Percentiles rank a stretch among this genome's conserved stretches.
Evolutionary conservation across 2,329 filamentous ascomycete genomes (phyloP).

Genomic region (Gaeumannomyces tritici): DNA sequence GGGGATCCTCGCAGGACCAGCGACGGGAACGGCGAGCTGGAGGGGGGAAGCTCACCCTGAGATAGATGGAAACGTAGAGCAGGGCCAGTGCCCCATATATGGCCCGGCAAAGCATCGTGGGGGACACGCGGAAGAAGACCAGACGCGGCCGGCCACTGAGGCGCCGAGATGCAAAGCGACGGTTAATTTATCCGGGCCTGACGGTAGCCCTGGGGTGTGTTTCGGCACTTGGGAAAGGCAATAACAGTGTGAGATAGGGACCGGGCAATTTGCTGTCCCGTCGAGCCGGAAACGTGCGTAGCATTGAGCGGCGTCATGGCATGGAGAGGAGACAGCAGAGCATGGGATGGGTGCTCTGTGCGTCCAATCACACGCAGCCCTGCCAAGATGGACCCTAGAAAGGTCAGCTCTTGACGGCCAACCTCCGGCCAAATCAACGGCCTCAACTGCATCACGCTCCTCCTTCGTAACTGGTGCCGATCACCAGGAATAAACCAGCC

Average conservation of each 20-base stretch:
- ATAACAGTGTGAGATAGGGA: not conserved
- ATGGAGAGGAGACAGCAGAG: too few species aligned
- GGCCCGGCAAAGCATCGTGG: not conserved
- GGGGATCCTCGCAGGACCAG: not conserved
- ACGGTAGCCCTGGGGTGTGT: not conserved
- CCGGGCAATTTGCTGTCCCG: too few species aligned
- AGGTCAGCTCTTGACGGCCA: too few species aligned
- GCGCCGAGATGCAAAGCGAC: not conserved
- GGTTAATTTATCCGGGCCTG: slow-evolving; percentile 1
- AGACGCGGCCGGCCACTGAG: not conserved
- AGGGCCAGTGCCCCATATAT: not conserved
- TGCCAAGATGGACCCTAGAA: too few species aligned
- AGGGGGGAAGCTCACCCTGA: not conserved
- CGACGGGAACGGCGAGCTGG: not conserved
- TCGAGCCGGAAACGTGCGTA: too few species aligned
- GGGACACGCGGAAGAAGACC: too few species aligned
- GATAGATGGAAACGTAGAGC: slow-evolving; percentile 2
- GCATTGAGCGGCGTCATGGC: too few species aligned
- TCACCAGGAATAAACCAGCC: too few species aligned
- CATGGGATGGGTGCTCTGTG: not conserved
- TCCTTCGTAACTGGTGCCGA: too few species aligned
- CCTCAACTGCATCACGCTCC: too few species aligned
- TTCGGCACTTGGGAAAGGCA: not conserved
- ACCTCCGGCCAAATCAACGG: too few species aligned
- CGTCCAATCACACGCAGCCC: too few species aligned